Percentiles rank a stretch among this genome's conserved stretches.
Conservation (phyloP, 352 stramenopile species). For the Globisporangium yorkense region DNA sequence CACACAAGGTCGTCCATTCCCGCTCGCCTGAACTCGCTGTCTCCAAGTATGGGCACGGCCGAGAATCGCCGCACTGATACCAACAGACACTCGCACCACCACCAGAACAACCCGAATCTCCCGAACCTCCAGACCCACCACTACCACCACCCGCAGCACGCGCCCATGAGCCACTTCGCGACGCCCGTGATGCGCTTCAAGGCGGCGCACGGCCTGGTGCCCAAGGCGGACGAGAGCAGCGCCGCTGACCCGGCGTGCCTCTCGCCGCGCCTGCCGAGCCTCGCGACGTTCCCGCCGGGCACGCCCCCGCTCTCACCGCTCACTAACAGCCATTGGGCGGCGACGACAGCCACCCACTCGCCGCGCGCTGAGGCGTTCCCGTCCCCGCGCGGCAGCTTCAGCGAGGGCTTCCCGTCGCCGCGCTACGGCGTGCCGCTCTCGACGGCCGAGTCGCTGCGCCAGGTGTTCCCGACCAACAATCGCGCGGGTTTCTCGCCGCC, state of each 20-base stretch:
- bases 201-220: conserved; percentile 53
- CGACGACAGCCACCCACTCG: conserved; percentile 1
- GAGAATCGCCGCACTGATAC: conserved; percentile 7
- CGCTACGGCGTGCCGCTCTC: conserved; percentile 17
- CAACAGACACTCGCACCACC: background rate
- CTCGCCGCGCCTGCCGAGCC: conserved; percentile 29
- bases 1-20: background rate
- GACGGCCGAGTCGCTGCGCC: conserved; percentile 12
- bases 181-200: conserved; percentile 61
- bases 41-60: conserved; percentile 9
- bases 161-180: conserved; percentile 24
- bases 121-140: background rate
- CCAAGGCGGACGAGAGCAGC: conserved; percentile 15
- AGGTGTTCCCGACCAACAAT: conserved; percentile 21
- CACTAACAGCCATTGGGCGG: conserved; percentile 19
- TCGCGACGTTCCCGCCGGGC: conserved; percentile 11
- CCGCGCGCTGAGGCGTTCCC: conserved; percentile 9
- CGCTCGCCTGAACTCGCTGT: background rate
- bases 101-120: background rate
- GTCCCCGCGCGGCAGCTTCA: conserved; percentile 11
- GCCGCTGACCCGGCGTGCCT: conserved; percentile 8
- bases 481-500: conserved; percentile 7
- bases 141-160: background rate
- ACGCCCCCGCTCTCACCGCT: conserved; percentile 43
- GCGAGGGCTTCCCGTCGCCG: conserved; percentile 16